These are phyloP conservation scores for Abelmoschus esculentus DNA, from an alignment of 345 rosid genomes.

Conservation along the genomic window DNA sequence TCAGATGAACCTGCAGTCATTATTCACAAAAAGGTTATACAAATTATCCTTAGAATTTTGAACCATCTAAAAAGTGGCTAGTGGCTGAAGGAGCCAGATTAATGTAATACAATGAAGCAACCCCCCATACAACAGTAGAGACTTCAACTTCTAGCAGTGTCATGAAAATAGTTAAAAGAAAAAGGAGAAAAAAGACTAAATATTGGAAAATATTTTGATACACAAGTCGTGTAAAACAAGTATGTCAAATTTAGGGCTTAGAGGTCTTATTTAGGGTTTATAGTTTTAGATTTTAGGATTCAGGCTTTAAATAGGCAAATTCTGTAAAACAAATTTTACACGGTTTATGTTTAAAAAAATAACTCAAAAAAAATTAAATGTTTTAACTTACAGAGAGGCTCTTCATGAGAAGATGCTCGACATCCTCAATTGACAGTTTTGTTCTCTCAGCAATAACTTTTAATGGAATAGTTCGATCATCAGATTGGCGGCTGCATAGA, in stretches of 20 bases:
- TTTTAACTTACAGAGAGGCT: constrained; percentile 76
- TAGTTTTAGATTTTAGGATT: too few species aligned
- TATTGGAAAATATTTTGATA: too few species aligned
- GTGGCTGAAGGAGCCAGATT: background rate
- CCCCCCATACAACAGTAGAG: too few species aligned
- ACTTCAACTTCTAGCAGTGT: too few species aligned
- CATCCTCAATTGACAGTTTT: constrained; percentile 75
- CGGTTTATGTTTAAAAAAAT: too few species aligned
- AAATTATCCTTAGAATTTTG: background rate
- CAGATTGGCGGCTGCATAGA: constrained; percentile 81
- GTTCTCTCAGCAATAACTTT: constrained; percentile 84
- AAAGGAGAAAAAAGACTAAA: background rate
- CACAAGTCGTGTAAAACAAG: too few species aligned
- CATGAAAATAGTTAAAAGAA: background rate
- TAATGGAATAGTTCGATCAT: constrained; percentile 91
- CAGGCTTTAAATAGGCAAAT: too few species aligned
- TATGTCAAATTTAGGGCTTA: too few species aligned
- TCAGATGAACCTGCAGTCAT: constrained; percentile 75
- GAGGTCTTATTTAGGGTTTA: too few species aligned
- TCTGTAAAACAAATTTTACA: too few species aligned
- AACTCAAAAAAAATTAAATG: background rate
- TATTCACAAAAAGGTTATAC: background rate
- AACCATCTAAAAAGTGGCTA: background rate
- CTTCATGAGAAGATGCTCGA: constrained; percentile 97
- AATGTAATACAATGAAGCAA: too few species aligned